Evolutionary conservation across 2,329 filamentous ascomycete species (phyloP).

Genomic region (Colletotrichum tofieldiae): DNA sequence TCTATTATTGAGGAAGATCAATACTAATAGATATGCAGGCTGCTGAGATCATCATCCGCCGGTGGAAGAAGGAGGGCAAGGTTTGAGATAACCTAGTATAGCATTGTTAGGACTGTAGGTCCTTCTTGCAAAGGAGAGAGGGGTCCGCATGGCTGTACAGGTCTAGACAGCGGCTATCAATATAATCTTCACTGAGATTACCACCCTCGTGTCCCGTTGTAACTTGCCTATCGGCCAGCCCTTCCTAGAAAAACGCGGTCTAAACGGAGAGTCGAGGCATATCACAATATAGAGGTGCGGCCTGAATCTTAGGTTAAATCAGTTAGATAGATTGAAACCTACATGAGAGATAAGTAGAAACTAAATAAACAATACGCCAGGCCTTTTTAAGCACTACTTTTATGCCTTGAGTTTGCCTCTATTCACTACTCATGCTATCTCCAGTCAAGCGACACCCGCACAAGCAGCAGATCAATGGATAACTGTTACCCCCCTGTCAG

Average conservation of each 20-base stretch:
- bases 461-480: background rate
- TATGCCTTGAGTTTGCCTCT: too few relatives aligned
- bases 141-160: background rate
- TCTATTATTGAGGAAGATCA: too few relatives aligned
- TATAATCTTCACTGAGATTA: too few relatives aligned
- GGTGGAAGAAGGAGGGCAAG: background rate
- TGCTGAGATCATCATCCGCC: conserved; percentile 6
- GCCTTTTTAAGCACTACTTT: too few relatives aligned
- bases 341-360: too few relatives aligned
- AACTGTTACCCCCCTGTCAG: too few relatives aligned
- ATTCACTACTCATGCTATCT: background rate
- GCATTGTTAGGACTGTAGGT: background rate
- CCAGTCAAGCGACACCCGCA: background rate
- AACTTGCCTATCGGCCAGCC: background rate
- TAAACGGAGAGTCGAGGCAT: background rate
- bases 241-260: background rate
- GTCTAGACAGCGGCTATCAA: background rate
- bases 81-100: background rate
- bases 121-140: too few relatives aligned
- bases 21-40: background rate
- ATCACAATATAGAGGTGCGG: background rate
- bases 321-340: too few relatives aligned
- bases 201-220: too few relatives aligned
- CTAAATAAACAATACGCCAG: too few relatives aligned
- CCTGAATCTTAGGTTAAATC: background rate